These are phyloP conservation scores for Tagetes patula DNA, from an alignment of 129 eudicot species.

Conservation along the genomic window DNA sequence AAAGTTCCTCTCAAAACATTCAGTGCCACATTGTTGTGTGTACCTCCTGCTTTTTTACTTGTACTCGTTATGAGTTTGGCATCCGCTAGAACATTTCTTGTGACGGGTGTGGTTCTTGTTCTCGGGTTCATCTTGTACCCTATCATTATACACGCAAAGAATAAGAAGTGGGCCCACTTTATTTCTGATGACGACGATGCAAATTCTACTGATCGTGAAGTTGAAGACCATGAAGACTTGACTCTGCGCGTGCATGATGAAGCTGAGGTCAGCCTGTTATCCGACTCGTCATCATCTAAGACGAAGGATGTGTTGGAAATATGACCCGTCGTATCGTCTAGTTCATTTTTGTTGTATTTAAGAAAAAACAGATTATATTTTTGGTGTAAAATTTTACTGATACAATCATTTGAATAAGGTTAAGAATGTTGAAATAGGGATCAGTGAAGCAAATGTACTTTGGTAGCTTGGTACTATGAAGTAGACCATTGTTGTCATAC, in stretches of 20 bases:
- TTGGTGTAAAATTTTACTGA: neutral
- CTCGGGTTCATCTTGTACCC: conserved; percentile 61
- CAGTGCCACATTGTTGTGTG: conserved; percentile 67
- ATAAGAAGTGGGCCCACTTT: conserved; percentile 48
- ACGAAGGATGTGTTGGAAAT: conserved; percentile 24
- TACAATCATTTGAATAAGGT: conserved; percentile 1
- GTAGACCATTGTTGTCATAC: conserved; percentile 18
- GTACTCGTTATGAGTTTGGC: conserved; percentile 81
- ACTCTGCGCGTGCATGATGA: conserved; percentile 35
- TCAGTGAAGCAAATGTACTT: conserved; percentile 18
- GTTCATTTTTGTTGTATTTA: conserved; percentile 28
- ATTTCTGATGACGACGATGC: conserved; percentile 28
- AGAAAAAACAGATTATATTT: neutral
- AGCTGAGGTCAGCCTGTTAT: conserved; percentile 55
- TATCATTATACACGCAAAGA: conserved; percentile 37
- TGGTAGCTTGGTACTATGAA: conserved; percentile 7
- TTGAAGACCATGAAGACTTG: conserved; percentile 42
- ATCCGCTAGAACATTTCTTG: conserved; percentile 54
- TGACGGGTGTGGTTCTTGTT: conserved; percentile 51
- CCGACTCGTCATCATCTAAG: conserved; percentile 35
- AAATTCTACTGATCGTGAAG: conserved; percentile 32
- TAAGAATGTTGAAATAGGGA: conserved; percentile 17
- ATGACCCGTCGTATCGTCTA: neutral
- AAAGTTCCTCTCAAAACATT: conserved; percentile 68
- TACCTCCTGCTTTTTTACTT: conserved; percentile 76